These are phyloP conservation scores for Phytomonas sp. DNA, from an alignment of 208 protist species.

Conservation along the genomic window DNA sequence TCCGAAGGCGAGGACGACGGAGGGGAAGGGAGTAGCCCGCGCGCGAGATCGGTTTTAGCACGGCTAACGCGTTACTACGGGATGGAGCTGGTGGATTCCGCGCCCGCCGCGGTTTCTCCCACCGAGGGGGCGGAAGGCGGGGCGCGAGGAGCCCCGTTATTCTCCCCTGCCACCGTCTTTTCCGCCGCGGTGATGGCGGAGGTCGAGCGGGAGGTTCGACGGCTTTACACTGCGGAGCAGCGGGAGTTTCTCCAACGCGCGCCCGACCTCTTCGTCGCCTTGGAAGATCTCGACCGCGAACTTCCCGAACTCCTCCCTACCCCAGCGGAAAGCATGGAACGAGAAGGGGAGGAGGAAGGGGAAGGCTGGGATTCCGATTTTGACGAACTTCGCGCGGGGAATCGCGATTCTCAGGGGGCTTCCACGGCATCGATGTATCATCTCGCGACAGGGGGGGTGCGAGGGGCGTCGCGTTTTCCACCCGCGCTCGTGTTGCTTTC, in stretches of 20 bases:
- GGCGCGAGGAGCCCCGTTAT: too few species aligned
- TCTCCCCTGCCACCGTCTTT: background rate
- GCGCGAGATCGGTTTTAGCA: too few species aligned
- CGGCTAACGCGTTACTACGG: too few species aligned
- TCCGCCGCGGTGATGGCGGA: background rate
- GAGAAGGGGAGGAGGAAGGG: background rate
- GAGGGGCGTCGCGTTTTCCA: background rate
- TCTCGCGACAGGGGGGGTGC: background rate
- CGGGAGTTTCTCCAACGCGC: constrained; percentile 68
- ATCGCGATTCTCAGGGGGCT: background rate
- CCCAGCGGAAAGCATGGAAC: constrained; percentile 5
- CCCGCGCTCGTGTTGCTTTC: constrained; percentile 35
- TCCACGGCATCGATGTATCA: background rate
- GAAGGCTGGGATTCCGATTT: background rate
- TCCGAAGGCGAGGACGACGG: too few species aligned
- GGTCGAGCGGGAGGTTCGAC: constrained; percentile 20
- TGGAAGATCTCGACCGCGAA: constrained; percentile 7
- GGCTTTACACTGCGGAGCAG: constrained; percentile 51
- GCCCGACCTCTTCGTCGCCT: constrained; percentile 58
- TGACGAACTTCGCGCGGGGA: background rate
- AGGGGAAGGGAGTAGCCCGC: too few species aligned
- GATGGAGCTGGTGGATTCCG: too few species aligned
- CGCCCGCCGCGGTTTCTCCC: too few species aligned
- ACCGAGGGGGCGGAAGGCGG: too few species aligned
- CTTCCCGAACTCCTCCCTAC: background rate